Evolutionary conservation across 192 early-diverging fungal species (phyloP).

Genomic region (Backusella tarrabulga): DNA sequence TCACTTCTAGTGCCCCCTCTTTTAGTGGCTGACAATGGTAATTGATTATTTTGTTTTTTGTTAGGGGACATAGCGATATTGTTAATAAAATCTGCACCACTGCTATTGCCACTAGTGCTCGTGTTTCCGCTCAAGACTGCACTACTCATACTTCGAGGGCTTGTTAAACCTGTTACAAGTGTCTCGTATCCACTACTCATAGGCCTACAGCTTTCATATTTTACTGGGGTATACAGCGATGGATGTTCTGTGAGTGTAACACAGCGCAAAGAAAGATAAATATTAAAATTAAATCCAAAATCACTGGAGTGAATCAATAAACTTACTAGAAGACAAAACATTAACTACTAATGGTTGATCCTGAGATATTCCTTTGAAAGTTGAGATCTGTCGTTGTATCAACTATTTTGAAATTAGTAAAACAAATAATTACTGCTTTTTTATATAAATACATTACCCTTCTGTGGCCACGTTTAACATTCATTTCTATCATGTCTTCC

Average conservation of each 20-base stretch:
- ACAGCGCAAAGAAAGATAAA: not conserved
- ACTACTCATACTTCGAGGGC: not conserved
- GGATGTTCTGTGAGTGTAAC: not conserved
- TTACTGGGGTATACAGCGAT: not conserved
- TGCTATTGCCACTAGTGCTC: not conserved
- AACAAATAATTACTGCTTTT: not conserved
- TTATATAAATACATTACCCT: conserved; percentile 18
- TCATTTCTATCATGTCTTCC: conserved; percentile 27
- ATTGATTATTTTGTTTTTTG: not conserved
- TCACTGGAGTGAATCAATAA: not conserved
- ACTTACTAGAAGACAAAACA: conserved; percentile 4
- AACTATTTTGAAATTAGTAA: conserved; percentile 9
- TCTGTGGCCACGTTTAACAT: conserved; percentile 34
- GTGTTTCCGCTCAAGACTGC: not conserved
- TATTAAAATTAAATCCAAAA: not conserved
- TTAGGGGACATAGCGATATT: not conserved
- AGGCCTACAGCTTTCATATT: not conserved
- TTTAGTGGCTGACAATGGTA: not conserved
- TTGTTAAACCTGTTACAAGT: not conserved
- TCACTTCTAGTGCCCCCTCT: not conserved
- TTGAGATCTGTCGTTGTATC: conserved; percentile 33
- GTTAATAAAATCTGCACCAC: not conserved
- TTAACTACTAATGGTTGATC: conserved; percentile 16
- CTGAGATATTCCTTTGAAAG: conserved; percentile 24
- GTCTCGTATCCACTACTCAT: not conserved